Conservation (phyloP, 192 early-diverging fungal genomes). For the Podila epicladia region DNA sequence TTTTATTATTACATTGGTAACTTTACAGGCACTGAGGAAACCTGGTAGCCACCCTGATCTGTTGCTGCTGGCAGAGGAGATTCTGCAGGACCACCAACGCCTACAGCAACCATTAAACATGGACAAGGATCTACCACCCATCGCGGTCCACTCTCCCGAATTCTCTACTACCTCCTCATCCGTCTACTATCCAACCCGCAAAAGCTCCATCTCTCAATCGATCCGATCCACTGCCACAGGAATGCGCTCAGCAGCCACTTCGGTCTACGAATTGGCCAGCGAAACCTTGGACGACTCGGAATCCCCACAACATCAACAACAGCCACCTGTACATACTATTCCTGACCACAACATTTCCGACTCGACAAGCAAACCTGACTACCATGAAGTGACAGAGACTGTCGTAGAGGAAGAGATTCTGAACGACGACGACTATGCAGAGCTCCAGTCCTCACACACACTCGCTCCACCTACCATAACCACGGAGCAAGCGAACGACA, state of each 20-base stretch:
- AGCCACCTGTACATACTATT: neutral
- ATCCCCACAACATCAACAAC: neutral
- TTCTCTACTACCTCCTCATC: neutral
- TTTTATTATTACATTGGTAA: neutral
- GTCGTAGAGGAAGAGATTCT: conserved; percentile 34
- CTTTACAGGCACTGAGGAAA: conserved; percentile 22
- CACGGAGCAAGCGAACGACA: neutral
- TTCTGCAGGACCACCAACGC: conserved; percentile 28
- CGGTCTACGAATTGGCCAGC: conserved; percentile 42
- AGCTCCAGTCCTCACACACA: conserved; percentile 1
- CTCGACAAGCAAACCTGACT: neutral
- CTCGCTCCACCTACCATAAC: too few relatives aligned
- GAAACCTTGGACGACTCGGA: conserved; percentile 18
- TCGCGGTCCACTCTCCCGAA: conserved; percentile 1
- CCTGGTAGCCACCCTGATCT: conserved; percentile 41
- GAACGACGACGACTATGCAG: conserved; percentile 19
- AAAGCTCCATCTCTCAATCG: conserved; percentile 23
- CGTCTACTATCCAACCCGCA: conserved; percentile 1
- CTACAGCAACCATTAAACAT: conserved; percentile 5
- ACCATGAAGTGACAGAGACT: conserved; percentile 34
- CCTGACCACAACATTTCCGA: neutral
- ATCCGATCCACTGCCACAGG: conserved; percentile 20
- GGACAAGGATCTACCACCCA: conserved; percentile 29
- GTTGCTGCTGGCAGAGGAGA: conserved; percentile 28
- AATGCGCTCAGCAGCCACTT: conserved; percentile 25